Base-by-base conservation (phyloP, 2,329 filamentous ascomycete genomes). In the Huntiella abstrusa region DNA sequence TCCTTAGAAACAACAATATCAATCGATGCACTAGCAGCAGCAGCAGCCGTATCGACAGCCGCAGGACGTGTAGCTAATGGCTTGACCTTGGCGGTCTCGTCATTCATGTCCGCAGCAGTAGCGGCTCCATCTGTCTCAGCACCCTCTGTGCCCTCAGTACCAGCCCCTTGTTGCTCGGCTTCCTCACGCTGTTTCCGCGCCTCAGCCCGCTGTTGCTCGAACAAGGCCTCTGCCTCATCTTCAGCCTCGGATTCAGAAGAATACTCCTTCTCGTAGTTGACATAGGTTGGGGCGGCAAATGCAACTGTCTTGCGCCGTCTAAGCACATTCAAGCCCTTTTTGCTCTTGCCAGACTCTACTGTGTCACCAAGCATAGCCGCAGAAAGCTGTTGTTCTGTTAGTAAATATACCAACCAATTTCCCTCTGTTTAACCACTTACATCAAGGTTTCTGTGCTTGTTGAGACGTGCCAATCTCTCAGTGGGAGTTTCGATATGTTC, bases 401-500 rank as follows among this genome's bases (percentile, higher is more conserved):
- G 46, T 28, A 38, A n/a, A 41, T 5, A 15, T 44, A 37, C n/a
- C n/a, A 11, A 35, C 19, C 7, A 22, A 12, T 5, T 38, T 16
- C 22, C 22, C 11, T 12, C 12, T 37, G 11, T 6, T 15, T 12
- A 28, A 34, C 43, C 41, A 59, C 83, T 53, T 73, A 93, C 86
- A 66, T 98, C 91, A 55, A 96, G 87, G 58, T 98, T 98, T 58
- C 91, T 77, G 63, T 98, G 91, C 64, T 98, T 98, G 63, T 98
- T 98, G 52, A 96, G 64, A 52, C 91, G 77, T 40, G 91, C 91
- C 51, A 98, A 64, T 58, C 91, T 75, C 67, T 98, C 91, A 12
- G 88, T 95, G 2, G 91, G 91, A 6, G 91, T 98, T 61, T 98
- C 91, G 53, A 98, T 98, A 59, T 98, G 91, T 61, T 98, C 91